These are phyloP conservation scores for Aquilaria agallochum DNA, from an alignment of 441 rosid genomes.

Conservation along the genomic window DNA sequence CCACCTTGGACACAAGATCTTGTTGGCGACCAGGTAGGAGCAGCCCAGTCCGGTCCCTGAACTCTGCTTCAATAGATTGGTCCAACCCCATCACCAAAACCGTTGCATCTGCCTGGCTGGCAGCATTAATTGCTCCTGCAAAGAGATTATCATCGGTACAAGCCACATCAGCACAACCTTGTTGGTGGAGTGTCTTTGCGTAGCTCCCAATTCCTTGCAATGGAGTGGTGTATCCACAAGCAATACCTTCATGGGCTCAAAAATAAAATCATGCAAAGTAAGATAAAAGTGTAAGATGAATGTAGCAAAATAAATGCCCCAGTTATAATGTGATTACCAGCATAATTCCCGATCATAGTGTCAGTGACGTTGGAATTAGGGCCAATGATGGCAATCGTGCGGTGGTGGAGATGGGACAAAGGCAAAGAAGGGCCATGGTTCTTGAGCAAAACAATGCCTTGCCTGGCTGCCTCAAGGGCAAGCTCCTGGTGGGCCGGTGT, in stretches of 20 bases:
- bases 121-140: conserved; percentile 49
- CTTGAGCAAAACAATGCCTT: conserved; percentile 87
- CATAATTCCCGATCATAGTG: conserved; percentile 94
- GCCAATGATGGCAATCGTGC: conserved; percentile 65
- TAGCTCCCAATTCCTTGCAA: conserved; percentile 65
- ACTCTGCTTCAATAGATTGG: conserved; percentile 84
- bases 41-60: conserved; percentile 57
- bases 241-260: conserved; percentile 40
- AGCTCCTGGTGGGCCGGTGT: conserved; percentile 72
- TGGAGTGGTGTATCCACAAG: conserved; percentile 78
- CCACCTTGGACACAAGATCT: conserved; percentile 55
- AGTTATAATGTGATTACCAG: conserved; percentile 32
- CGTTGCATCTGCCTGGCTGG: conserved; percentile 69
- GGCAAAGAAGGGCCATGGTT: conserved; percentile 61
- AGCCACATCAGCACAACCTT: conserved; percentile 62
- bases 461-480: conserved; percentile 90
- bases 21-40: conserved; percentile 84
- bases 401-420: conserved; percentile 49
- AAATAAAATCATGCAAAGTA: background rate
- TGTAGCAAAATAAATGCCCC: background rate
- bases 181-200: conserved; percentile 45
- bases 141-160: conserved; percentile 52
- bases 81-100: conserved; percentile 87
- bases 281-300: background rate
- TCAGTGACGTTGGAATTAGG: conserved; percentile 70